Base-by-base conservation (phyloP, 2,329 filamentous ascomycete genomes). In the Coleophoma cylindrospora region DNA sequence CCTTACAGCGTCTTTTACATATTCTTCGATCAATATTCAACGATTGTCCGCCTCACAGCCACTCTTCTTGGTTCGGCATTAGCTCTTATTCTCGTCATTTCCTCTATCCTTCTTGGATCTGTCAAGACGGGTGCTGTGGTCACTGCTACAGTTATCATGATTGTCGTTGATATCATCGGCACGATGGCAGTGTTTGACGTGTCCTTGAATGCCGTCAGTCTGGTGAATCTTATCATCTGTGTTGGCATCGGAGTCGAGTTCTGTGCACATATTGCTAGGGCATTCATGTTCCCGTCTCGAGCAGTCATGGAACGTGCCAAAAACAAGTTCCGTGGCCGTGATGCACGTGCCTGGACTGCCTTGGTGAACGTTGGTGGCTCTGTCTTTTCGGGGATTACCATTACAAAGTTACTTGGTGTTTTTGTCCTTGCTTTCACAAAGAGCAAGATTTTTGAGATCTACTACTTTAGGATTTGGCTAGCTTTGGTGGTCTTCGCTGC, bases 381-480 rank as follows among this genome's bases (percentile, higher is more conserved):
- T 43, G 95, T 99, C 12, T 95, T 99, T 64, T 95, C 88, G 33
- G 94, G 94, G 2, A 99, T 99, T 66, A 97, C 92, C 0, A 77
- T 99, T 47, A 99, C 94, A 2, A 99, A 99, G 70, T 78, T 99
- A 1, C 74, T 99, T 2, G 94, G 94, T 3, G 92, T 99, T 0
- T 86, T 80, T 43, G 94, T 99, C 34, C 75, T 99, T 17, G 94
- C 94, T 0, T 99, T 96, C 64, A 99, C 94, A 8, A 77, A 89
- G 47, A 95, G 89, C 68, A 99, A 97, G 80, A 99, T 99, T 64
- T 99, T 99, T 62, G 95, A 99, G 73, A 90, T 99, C 51, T 99
- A 99, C 72, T 99, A 99, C 70, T 99, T 99, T 77, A 81, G 94
- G 40, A 88, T 99, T 40, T 99, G 94, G 94, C 74, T 96, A 15